A percentile compares a stretch with the other conserved stretches of the same genome.
Evolutionary conservation across 352 stramenopile species (phyloP).

Genomic region (Globisporangium uncinulatum): DNA sequence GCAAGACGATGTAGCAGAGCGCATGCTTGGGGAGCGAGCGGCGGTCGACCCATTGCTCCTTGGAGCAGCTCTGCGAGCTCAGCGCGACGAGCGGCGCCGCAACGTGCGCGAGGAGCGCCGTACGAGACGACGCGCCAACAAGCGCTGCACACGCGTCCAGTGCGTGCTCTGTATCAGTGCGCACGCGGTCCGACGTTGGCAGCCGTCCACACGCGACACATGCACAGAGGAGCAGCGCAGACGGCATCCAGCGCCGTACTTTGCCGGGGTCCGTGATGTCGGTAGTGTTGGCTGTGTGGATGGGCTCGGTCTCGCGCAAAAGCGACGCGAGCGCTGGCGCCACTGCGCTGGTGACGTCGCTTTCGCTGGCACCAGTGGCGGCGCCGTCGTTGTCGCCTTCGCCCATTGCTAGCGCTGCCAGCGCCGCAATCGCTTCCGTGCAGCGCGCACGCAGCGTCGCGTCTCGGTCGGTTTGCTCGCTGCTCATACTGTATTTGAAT

Average conservation of each 20-base stretch:
- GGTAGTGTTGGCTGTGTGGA: background rate
- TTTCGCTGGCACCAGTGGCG: background rate
- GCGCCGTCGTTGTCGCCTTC: background rate
- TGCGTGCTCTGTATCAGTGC: constrained; percentile 14
- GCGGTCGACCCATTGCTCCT: constrained; percentile 57
- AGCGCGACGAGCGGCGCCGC: constrained; percentile 35
- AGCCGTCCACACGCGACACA: constrained; percentile 25
- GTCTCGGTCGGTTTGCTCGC: too few relatives aligned
- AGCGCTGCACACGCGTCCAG: constrained; percentile 20
- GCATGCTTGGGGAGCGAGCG: constrained; percentile 47
- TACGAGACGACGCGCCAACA: constrained; percentile 2
- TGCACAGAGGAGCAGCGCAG: constrained; percentile 26
- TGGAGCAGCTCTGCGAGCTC: constrained; percentile 43
- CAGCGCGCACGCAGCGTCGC: constrained; percentile 7
- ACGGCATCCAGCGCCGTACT: constrained; percentile 33
- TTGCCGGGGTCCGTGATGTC: constrained; percentile 7
- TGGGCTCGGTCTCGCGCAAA: background rate
- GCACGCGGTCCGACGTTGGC: constrained; percentile 15
- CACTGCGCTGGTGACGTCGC: background rate
- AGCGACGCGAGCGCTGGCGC: background rate
- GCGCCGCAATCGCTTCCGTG: background rate
- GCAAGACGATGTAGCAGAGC: constrained; percentile 42
- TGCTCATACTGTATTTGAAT: too few relatives aligned
- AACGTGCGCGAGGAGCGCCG: constrained; percentile 24
- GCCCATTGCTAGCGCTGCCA: background rate